Percentiles rank a stretch among this genome's conserved stretches.
These are phyloP conservation scores for Ascochyta lentis DNA, from an alignment of 2,329 filamentous ascomycete species.

Conservation along the genomic window DNA sequence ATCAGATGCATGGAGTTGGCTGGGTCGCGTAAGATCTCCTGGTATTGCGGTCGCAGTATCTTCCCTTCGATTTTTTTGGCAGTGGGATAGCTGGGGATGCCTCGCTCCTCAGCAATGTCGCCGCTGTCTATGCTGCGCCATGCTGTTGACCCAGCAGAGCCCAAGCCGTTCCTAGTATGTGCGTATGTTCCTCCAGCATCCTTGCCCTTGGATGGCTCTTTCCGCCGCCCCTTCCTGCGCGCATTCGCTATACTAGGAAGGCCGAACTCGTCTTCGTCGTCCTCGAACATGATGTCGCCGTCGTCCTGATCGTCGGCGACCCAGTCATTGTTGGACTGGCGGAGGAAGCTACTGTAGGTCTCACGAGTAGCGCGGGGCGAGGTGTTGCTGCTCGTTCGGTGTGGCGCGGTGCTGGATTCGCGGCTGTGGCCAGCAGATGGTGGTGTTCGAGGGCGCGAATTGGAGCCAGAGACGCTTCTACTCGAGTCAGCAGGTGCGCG, in stretches of 20 bases:
- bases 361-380: conserved; percentile 68
- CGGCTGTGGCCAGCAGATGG: conserved; percentile 65
- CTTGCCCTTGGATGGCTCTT: conserved; percentile 52
- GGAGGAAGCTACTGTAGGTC: conserved; percentile 81
- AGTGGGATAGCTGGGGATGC: conserved; percentile 81
- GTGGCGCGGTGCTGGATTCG: conserved; percentile 65
- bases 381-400: conserved; percentile 60
- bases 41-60: conserved; percentile 95
- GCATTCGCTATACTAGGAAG: conserved; percentile 91
- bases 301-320: conserved; percentile 70
- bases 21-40: conserved; percentile 85
- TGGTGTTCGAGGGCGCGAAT: conserved; percentile 77
- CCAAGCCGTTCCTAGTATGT: conserved; percentile 25
- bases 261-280: conserved; percentile 95
- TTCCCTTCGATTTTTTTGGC: conserved; percentile 92
- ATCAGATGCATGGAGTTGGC: conserved; percentile 96
- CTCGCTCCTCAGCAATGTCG: conserved; percentile 91
- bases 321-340: conserved; percentile 84
- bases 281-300: conserved; percentile 78
- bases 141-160: conserved; percentile 28
- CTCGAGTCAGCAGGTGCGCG: conserved; percentile 21
- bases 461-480: conserved; percentile 67
- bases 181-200: conserved; percentile 50
- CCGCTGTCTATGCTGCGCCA: conserved; percentile 79
- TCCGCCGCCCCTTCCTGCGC: conserved; percentile 71